A percentile compares a stretch with the other conserved stretches of the same genome.
These are phyloP conservation scores for Cercospora sesami DNA, from an alignment of 2,329 filamentous ascomycete genomes.

Conservation along the genomic window DNA sequence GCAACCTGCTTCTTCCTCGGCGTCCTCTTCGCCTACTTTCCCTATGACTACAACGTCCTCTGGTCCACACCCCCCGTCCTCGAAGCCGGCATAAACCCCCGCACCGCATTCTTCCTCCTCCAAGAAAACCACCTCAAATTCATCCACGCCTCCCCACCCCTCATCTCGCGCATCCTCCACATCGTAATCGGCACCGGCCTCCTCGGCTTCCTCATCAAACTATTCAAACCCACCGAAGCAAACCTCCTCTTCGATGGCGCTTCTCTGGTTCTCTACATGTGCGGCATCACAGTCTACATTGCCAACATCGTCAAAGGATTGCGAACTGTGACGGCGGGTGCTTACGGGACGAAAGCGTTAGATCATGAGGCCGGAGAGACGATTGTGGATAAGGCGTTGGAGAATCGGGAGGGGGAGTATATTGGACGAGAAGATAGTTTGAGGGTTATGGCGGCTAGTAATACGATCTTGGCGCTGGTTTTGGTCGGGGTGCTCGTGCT, in stretches of 20 bases:
- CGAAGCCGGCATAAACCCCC: conserved; percentile 33
- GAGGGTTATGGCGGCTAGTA: conserved; percentile 87
- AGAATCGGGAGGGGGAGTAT: conserved; percentile 59
- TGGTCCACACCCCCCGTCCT: conserved; percentile 62
- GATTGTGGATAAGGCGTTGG: conserved; percentile 37
- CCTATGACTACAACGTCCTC: conserved; percentile 90
- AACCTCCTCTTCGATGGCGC: conserved; percentile 93
- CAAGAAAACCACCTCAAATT: conserved; percentile 89
- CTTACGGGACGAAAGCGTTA: conserved; percentile 56
- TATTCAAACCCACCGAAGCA: conserved; percentile 88
- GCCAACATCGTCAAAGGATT: conserved; percentile 96
- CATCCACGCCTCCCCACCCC: conserved; percentile 83
- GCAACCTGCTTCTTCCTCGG: conserved; percentile 94
- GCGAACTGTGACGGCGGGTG: conserved; percentile 72
- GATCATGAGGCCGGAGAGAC: conserved; percentile 42
- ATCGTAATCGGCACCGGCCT: conserved; percentile 88
- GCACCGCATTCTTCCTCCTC: conserved; percentile 72
- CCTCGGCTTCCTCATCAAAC: conserved; percentile 85
- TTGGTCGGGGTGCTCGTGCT: conserved; percentile 87
- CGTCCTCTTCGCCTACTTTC: conserved; percentile 93
- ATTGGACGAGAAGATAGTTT: conserved; percentile 85
- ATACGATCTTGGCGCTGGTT: conserved; percentile 92
- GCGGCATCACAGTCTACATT: conserved; percentile 88
- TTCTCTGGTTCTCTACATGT: conserved; percentile 71
- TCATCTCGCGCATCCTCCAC: conserved; percentile 91